Evolutionary conservation across 139 green algal species (phyloP), one percentile per base, ranked within the genome.

Genomic region (Coelastrella sp.): DNA sequence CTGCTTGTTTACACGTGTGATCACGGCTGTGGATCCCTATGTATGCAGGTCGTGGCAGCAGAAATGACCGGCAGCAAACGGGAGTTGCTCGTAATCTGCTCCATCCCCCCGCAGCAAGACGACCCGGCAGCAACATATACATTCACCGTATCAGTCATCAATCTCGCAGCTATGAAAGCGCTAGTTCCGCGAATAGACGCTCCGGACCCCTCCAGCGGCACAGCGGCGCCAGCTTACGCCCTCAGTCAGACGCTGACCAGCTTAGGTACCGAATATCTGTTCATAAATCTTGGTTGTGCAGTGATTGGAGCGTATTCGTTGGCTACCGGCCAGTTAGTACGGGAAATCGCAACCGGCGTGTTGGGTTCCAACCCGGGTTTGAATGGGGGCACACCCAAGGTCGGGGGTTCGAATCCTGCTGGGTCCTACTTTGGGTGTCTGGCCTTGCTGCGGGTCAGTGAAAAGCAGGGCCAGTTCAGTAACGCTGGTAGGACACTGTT

Each of bases 221-320:
- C 59, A 20, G 54, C 74, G 4, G 22, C 92, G 3, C 92, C 93
- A 78, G 93, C 92, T 16, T 94, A 90, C 83, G 93, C 92, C 16
- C 60, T 94, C 14, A 92, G 32, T 16, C 93, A 88, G 10, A 54
- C 83, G 6, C 64, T 93, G 16, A 14, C 59, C 5, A 74, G 76
- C 7, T 83, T 93, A 23, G 93, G 92, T 73, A 88, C 82, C n/a
- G 93, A 95, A 86, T 95, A 95, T 86, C 73, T 95, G 59, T 71
- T 95, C 4, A 71, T 93, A 80, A 64, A 73, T 11, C 79, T 94
- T 75, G 92, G 92, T 20, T 86, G 76, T 80, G 93, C 90, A 5
- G 56, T 93, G 65, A 20, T 95, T 60, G 93, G 89, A 7, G 87
- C 90, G 0, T 92, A 90, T 90, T 91, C 77, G 0, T 81, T 95